Base-by-base conservation (phyloP, 148 eudicot species). In the Polygonum maritimum region DNA sequence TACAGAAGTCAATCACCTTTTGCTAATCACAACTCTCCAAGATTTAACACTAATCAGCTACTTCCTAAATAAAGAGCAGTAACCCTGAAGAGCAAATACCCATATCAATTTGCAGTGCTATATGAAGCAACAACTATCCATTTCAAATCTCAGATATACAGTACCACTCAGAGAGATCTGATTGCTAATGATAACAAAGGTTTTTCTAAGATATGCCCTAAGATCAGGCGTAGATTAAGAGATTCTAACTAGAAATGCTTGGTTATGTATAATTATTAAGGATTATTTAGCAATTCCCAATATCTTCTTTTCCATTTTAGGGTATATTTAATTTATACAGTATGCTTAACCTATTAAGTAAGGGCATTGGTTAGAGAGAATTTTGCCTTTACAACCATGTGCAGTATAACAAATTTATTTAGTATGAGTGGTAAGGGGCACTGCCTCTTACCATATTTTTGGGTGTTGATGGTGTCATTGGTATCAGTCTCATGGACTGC, bases 401-500 rank as follows among this genome's bases (percentile, higher is more conserved):
- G n/a, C n/a, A n/a, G n/a, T 12, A 14, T 12, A 13, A 15, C 40
- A 63, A 33, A 63, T 14, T 35, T 3, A 63, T 31, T 7, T 63
- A 3, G 40, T 7, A 6, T 12, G 65, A 57, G 14, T 18, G 36
- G 39, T 3, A 4, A 52, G 18, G 60, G 6, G 5, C 16, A 60
- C 33, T 22, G 35, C 38, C 31, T 62, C 83, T 76, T 81, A 94
- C 93, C 89, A 82, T 73, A 69, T 82, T 78, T 87, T 92, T 91
- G 80, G 92, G 89, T 80, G 82, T 62, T 36, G 88, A 80, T 52
- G 92, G 88, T 48, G 88, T 95, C 91, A 95, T 76, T 31, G 99
- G 96, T 63, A 92, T 92, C 80, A 92, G 82, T 78, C 89, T 90
- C 77, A 84, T 92, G 74, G 91, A 87, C 74, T 93, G 97, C 82